Percentiles rank a stretch among this genome's conserved stretches.
Evolutionary conservation across 371 early-diverging fungal genomes (phyloP).

Genomic region (Mucor plumbeus): DNA sequence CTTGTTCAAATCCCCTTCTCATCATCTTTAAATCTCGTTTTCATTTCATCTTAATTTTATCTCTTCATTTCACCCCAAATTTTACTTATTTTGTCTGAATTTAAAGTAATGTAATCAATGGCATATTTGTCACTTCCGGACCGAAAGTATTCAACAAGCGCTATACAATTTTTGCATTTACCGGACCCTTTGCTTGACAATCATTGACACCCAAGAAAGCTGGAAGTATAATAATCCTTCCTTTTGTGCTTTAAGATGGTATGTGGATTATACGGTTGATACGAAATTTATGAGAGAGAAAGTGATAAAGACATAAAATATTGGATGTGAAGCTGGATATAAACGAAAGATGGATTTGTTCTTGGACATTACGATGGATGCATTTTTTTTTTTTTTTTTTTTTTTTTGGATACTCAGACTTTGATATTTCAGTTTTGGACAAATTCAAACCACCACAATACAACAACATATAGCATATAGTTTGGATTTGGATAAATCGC

Average conservation of each 20-base stretch:
- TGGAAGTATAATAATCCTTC: constrained; percentile 20
- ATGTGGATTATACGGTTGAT: constrained; percentile 4
- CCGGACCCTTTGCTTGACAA: constrained; percentile 2
- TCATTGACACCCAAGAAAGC: constrained; percentile 17
- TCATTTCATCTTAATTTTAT: too few species aligned
- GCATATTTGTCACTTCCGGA: constrained; percentile 29
- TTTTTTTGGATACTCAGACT: too few species aligned
- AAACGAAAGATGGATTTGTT: not conserved
- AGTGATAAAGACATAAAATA: not conserved
- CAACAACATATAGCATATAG: too few species aligned
- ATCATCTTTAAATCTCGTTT: too few species aligned
- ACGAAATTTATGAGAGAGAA: not conserved
- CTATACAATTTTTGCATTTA: not conserved
- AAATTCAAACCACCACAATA: too few species aligned
- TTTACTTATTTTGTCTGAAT: too few species aligned
- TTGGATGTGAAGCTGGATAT: not conserved
- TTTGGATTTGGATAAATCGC: not conserved
- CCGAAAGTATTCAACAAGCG: not conserved
- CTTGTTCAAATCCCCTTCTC: too few species aligned
- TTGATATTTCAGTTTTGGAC: too few species aligned
- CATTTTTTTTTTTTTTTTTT: too few species aligned
- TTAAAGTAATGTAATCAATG: too few species aligned
- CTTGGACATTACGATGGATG: not conserved
- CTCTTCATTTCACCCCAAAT: too few species aligned
- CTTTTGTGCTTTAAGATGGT: constrained; percentile 25